phyloP scores from a whole-genome alignment of 2,329 filamentous ascomycete genomes.

The Pseudomassariella vexata region DNA sequence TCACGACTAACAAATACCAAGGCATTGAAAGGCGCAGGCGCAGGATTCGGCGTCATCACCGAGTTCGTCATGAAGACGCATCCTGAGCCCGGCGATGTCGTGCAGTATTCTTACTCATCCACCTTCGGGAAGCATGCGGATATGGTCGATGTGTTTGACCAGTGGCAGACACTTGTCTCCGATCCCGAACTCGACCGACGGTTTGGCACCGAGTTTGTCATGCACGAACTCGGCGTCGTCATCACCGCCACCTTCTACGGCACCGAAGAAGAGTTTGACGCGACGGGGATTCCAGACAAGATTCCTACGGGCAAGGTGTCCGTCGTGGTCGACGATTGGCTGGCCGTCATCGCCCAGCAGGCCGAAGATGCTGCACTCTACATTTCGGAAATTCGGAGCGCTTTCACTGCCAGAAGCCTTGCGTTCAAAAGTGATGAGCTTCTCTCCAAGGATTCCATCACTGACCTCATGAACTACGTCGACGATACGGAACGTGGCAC shows the following conservation, averaged over 20 bases:
- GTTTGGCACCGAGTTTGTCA: conserved; percentile 51
- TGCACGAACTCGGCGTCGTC: conserved; percentile 46
- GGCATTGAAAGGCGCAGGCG: conserved; percentile 51
- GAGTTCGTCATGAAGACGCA: conserved; percentile 52
- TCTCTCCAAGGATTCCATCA: conserved; percentile 37
- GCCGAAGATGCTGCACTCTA: conserved; percentile 43
- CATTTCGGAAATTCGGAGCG: conserved; percentile 37
- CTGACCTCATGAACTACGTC: conserved; percentile 48
- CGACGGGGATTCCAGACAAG: conserved; percentile 39
- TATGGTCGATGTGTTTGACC: conserved; percentile 42
- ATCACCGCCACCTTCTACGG: conserved; percentile 60
- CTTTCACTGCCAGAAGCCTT: conserved; percentile 54
- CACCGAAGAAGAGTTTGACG: conserved; percentile 47
- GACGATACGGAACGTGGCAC: conserved; percentile 43
- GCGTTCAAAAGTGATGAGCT: conserved; percentile 44
- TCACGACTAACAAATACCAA: conserved; percentile 11
- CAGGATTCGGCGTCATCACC: conserved; percentile 51
- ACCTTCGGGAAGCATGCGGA: conserved; percentile 40
- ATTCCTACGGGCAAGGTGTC: conserved; percentile 38
- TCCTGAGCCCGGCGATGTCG: conserved; percentile 45
- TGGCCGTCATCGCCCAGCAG: conserved; percentile 49
- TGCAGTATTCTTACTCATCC: conserved; percentile 54
- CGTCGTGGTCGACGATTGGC: conserved; percentile 55
- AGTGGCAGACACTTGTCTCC: conserved; percentile 53
- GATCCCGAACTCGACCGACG: conserved; percentile 51